phyloP scores from a whole-genome alignment of 257 asterid genomes.

The Petunia secreta region DNA sequence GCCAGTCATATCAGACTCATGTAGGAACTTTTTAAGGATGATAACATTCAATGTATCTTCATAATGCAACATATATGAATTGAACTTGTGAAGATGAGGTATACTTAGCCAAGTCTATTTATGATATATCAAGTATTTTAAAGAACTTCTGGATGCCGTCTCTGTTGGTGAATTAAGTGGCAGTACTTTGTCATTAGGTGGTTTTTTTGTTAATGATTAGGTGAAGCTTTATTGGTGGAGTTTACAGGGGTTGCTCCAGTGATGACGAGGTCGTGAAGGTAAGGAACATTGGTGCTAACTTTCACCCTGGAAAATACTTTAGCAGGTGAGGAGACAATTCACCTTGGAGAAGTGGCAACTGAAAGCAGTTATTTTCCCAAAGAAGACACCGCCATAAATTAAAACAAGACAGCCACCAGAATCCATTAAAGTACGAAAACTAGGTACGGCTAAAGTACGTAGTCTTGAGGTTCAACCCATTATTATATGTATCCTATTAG shows the following conservation, averaged over 20 bases:
- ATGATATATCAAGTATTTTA: too few species aligned
- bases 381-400: neutral
- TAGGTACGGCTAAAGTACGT: constrained; percentile 10
- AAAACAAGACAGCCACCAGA: constrained; percentile 29
- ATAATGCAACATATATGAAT: too few species aligned
- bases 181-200: too few species aligned
- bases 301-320: neutral
- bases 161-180: too few species aligned
- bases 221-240: too few species aligned
- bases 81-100: too few species aligned
- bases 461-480: constrained; percentile 28
- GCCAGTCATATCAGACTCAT: neutral
- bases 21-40: constrained; percentile 2
- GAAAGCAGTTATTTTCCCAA: neutral
- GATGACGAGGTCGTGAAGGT: too few species aligned
- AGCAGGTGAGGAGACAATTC: constrained; percentile 28
- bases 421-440: constrained; percentile 37
- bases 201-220: too few species aligned
- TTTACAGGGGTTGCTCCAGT: too few species aligned
- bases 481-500: constrained; percentile 19
- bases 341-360: neutral
- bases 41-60: neutral
- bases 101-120: too few species aligned
- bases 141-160: too few species aligned
- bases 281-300: too few species aligned